Evolutionary conservation across 192 early-diverging fungal species (phyloP).

Genomic region (Rhizophagus prolifer): DNA sequence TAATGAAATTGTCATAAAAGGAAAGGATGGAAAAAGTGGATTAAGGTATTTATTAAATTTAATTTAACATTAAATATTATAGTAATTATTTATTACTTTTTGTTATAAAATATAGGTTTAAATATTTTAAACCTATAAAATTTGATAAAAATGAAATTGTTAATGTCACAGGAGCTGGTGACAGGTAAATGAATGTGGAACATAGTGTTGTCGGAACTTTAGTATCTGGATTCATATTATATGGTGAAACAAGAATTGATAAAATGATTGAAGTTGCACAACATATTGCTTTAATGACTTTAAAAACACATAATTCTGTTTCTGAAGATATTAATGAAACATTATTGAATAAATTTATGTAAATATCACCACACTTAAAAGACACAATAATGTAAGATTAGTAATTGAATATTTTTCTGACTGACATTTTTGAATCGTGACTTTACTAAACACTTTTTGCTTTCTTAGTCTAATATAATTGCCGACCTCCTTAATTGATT

Average conservation of each 20-base stretch:
- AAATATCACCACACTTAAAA: too few species aligned
- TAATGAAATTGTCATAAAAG: constrained; percentile 5
- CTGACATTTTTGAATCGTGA: too few species aligned
- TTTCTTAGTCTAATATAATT: too few species aligned
- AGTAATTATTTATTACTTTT: not conserved
- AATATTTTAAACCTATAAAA: constrained; percentile 38
- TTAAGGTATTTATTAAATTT: not conserved
- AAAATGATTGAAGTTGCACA: constrained; percentile 36
- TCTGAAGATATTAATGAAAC: constrained; percentile 20
- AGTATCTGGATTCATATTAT: constrained; percentile 47
- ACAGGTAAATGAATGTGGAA: constrained; percentile 48
- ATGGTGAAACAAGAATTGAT: constrained; percentile 34
- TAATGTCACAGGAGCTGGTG: constrained; percentile 79
- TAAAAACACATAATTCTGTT: constrained; percentile 41
- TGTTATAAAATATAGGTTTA: constrained; percentile 19
- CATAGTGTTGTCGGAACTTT: constrained; percentile 69
- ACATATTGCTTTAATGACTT: constrained; percentile 34
- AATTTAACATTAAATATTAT: not conserved
- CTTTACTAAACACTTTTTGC: too few species aligned
- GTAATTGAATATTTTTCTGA: too few species aligned
- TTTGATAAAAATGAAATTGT: constrained; percentile 37
- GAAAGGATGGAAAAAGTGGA: not conserved
- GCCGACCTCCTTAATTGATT: too few species aligned
- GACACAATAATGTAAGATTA: too few species aligned
- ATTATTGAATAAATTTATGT: not conserved